Evolutionary conservation across 1,284 basidiomycete species (phyloP).

Genomic region (Filobasidium uniguttulatum): DNA sequence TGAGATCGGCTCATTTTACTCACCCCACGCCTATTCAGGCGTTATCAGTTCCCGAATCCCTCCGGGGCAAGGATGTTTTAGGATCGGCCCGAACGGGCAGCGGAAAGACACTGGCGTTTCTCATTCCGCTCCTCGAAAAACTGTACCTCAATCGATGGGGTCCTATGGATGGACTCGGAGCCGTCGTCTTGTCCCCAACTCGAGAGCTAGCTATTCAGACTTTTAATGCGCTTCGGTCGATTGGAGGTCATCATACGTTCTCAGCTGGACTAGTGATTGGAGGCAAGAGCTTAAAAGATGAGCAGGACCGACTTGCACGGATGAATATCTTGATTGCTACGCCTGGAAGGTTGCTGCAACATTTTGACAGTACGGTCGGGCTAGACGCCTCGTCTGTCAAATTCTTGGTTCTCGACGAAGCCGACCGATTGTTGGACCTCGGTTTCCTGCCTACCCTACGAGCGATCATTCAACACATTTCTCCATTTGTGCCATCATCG

Average conservation of each 20-base stretch:
- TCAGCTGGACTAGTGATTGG: slow-evolving; percentile 94
- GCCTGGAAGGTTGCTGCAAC: slow-evolving; percentile 85
- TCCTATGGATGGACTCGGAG: slow-evolving; percentile 71
- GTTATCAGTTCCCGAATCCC: slow-evolving; percentile 48
- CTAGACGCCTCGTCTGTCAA: slow-evolving; percentile 86
- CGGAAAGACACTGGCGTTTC: slow-evolving; percentile 70
- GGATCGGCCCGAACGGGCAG: slow-evolving; percentile 68
- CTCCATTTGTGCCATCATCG: slow-evolving; percentile 13
- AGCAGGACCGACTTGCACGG: slow-evolving; percentile 67
- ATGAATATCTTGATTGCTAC: slow-evolving; percentile 99
- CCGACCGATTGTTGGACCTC: slow-evolving; percentile 92
- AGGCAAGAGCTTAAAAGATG: slow-evolving; percentile 90
- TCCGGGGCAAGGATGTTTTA: slow-evolving; percentile 57
- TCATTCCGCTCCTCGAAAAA: slow-evolving; percentile 61
- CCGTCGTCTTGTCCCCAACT: slow-evolving; percentile 87
- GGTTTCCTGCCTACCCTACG: slow-evolving; percentile 81
- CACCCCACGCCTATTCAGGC: slow-evolving; percentile 74
- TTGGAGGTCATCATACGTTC: slow-evolving; percentile 80
- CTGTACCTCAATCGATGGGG: slow-evolving; percentile 66
- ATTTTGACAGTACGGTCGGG: slow-evolving; percentile 95
- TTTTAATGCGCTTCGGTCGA: slow-evolving; percentile 84
- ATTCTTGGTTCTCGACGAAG: slow-evolving; percentile 91
- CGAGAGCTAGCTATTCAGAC: slow-evolving; percentile 94
- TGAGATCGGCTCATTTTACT: slow-evolving; percentile 72
- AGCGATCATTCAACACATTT: slow-evolving; percentile 67